These are phyloP conservation scores for Citrus australasica DNA, from an alignment of 345 rosid species.

Conservation along the genomic window DNA sequence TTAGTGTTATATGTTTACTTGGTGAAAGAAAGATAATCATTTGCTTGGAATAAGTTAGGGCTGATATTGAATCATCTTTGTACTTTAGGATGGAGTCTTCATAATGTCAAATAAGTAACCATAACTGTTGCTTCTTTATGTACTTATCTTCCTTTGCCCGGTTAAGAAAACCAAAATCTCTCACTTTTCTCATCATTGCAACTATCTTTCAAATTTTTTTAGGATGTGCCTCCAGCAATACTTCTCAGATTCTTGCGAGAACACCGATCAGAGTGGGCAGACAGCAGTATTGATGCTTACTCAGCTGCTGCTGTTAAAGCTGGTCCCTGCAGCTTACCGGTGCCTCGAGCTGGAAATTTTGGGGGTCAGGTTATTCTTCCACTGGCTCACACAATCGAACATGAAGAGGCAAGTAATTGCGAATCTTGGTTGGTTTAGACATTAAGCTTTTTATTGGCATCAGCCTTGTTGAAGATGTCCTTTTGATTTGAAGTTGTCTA, in stretches of 20 bases:
- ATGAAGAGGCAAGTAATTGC: conserved; percentile 69
- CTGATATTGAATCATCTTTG: background rate
- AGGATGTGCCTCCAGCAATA: conserved; percentile 97
- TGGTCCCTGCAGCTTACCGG: conserved; percentile 78
- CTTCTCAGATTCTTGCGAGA: conserved; percentile 89
- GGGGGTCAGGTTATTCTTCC: conserved; percentile 98
- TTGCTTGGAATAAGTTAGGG: background rate
- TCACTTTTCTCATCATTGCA: background rate
- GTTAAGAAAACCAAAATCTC: background rate
- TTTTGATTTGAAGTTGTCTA: background rate
- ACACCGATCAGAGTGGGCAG: conserved; percentile 99
- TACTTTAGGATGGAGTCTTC: background rate
- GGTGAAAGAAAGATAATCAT: background rate
- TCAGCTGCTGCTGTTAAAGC: conserved; percentile 89
- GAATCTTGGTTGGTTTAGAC: background rate
- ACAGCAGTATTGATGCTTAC: conserved; percentile 84
- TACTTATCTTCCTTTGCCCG: background rate
- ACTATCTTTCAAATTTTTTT: conserved; percentile 7
- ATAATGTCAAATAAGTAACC: background rate
- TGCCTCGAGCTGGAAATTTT: conserved; percentile 73
- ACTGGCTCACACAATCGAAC: conserved; percentile 90
- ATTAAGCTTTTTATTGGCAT: background rate
- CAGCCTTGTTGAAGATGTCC: background rate
- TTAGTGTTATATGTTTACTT: background rate
- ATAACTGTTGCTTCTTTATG: background rate